A percentile compares a stretch with the other conserved stretches of the same genome.
phyloP scores from a whole-genome alignment of 2,329 filamentous ascomycete species.

The Hypoxylon rubiginosum region DNA sequence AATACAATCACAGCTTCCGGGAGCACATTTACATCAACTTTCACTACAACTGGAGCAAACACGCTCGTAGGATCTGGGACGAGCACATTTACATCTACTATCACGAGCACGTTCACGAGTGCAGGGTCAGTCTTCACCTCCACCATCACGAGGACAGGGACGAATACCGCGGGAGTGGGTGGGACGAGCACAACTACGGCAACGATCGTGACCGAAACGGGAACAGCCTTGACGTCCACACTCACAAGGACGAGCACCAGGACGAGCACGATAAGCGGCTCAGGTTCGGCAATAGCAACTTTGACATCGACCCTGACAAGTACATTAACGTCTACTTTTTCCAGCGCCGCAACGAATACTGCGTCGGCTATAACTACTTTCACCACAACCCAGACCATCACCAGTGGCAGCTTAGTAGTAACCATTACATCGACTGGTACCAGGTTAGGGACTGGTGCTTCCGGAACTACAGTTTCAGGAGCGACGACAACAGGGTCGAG shows the following conservation, averaged over 20 bases:
- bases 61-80: background rate
- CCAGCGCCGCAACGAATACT: background rate
- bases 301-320: constrained; percentile 30
- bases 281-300: constrained; percentile 22
- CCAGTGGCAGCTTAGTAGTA: background rate
- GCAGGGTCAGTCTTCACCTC: constrained; percentile 20
- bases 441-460: background rate
- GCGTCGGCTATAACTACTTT: background rate
- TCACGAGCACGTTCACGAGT: constrained; percentile 21
- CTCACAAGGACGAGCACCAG: constrained; percentile 32
- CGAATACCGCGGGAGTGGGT: background rate
- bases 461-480: background rate
- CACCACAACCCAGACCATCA: constrained; percentile 1
- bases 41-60: background rate
- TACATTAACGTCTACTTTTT: constrained; percentile 23
- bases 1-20: background rate
- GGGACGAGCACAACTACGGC: background rate
- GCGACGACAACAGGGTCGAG: background rate
- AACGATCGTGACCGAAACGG: background rate
- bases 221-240: constrained; percentile 22
- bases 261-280: constrained; percentile 26
- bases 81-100: constrained; percentile 25
- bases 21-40: background rate
- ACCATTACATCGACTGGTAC: constrained; percentile 3
- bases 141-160: constrained; percentile 10